A percentile compares a stretch with the other conserved stretches of the same genome.
Conservation (phyloP, 164 flowering plant species). For the Stephania yunnanensis region DNA sequence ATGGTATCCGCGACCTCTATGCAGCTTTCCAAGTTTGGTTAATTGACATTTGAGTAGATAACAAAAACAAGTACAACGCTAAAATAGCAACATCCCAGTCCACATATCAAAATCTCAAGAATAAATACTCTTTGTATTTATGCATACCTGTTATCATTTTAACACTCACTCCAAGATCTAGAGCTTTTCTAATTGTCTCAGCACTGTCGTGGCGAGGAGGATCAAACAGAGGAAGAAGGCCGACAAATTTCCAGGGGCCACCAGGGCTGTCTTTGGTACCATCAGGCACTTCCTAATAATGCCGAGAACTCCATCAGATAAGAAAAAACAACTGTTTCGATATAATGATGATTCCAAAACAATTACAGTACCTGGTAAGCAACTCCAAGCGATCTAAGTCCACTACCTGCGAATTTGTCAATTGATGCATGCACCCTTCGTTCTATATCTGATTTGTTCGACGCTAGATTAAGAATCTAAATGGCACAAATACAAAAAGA, state of each 20-base stretch:
- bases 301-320: not conserved
- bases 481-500: not conserved
- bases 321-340: not conserved
- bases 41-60: no score
- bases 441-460: constrained; percentile 71
- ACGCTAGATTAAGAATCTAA: constrained; percentile 74
- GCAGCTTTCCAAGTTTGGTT: no score
- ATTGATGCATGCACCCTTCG: constrained; percentile 72
- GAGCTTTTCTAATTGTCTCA: constrained; percentile 90
- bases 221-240: constrained; percentile 91
- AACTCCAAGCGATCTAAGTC: constrained; percentile 77
- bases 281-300: constrained; percentile 84
- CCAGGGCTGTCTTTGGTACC: constrained; percentile 87
- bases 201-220: constrained; percentile 99
- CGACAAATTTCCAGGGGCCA: constrained; percentile 93
- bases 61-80: no score
- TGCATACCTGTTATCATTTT: constrained; percentile 92
- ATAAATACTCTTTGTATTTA: no score
- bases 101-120: no score
- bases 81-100: no score
- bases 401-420: constrained; percentile 83
- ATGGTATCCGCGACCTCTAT: no score
- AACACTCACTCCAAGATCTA: constrained; percentile 93
- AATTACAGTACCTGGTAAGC: constrained; percentile 66
- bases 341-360: not conserved